These are phyloP conservation scores for Cardamine resedifolia DNA, from an alignment of 345 rosid genomes.

Conservation along the genomic window DNA sequence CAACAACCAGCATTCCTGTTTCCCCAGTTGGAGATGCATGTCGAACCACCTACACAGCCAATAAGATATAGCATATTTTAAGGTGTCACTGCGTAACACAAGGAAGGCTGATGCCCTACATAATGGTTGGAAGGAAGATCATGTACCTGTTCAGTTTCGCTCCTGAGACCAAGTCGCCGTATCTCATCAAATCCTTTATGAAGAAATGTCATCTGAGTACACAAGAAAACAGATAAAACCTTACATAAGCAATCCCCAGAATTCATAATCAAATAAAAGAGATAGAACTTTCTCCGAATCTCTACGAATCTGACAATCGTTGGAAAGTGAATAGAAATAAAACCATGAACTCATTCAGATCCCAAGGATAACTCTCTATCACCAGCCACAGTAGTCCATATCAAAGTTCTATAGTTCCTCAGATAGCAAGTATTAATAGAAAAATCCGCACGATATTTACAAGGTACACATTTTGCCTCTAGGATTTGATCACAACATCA, in stretches of 20 bases:
- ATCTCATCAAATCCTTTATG: constrained; percentile 98
- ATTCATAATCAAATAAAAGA: neutral
- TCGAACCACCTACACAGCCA: constrained; percentile 64
- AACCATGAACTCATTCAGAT: constrained; percentile 11
- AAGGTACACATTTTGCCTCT: constrained; percentile 2
- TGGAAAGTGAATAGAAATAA: neutral
- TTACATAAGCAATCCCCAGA: constrained; percentile 18
- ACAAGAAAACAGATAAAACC: constrained; percentile 23
- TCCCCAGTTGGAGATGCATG: constrained; percentile 75
- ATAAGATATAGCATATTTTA: constrained; percentile 28
- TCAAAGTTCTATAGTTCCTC: constrained; percentile 8
- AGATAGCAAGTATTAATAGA: constrained; percentile 1
- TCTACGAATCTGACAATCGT: constrained; percentile 6
- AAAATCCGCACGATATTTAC: neutral
- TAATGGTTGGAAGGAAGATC: constrained; percentile 12
- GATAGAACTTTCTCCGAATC: constrained; percentile 10
- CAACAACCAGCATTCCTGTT: constrained; percentile 97
- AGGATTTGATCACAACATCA: constrained; percentile 2
- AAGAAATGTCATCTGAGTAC: constrained; percentile 66
- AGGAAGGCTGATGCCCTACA: constrained; percentile 7
- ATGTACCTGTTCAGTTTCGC: constrained; percentile 85
- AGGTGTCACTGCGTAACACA: constrained; percentile 24
- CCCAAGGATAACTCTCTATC: neutral
- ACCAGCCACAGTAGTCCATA: constrained; percentile 17
- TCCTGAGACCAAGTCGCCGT: constrained; percentile 86